Evolutionary conservation across 225 moss, liverwort and hornwort species (phyloP), one percentile per base, ranked within the genome.

Genomic region (Anthoceros angustus): DNA sequence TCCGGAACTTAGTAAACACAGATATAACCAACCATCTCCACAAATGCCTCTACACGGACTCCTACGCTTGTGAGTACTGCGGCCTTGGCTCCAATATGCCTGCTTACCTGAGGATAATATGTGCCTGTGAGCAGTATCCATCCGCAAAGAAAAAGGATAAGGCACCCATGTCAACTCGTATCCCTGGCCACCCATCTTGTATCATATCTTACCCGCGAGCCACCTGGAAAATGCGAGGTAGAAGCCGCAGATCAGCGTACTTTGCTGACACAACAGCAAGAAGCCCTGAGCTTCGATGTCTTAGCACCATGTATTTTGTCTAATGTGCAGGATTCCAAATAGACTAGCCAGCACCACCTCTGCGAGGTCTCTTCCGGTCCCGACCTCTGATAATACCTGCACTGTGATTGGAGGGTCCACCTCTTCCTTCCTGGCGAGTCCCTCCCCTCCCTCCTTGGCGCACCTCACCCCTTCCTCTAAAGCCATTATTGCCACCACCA

Each of bases 131-230:
- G 32, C 32, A 32, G 32, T 32, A 32, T 32, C 32, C 32, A 32
- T 32, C 32, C 12, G 45, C 45, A 11, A 46, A 46, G 11, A 2
- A 46, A 16, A 18, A 15, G 7, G n/a, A 18, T 55, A 18, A 55
- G n/a, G 55, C 23, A 20, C 7, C 7, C n/a, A 55, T 55, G 16
- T 55, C 55, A 55, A 18, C 23, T 55, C n/a, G 55, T 55, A 23
- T 55, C 55, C 55, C 55, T 55, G 55, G 55, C 55, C 55, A 55
- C 55, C 55, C 55, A 55, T 55, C 55, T 55, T 15, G 55, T 55
- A 15, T 55, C 55, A 55, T 7, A 55, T 15, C 14, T 55, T 18
- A 18, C 23, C n/a, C 55, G 55, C 55, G 23, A 55, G 55, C 55
- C 55, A 55, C 55, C 55, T 55, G 55, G 55, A 55, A 55, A 55